Evolutionary conservation across 73 alveolate species (phyloP).

Genomic region (Paraurostyla sp.): DNA sequence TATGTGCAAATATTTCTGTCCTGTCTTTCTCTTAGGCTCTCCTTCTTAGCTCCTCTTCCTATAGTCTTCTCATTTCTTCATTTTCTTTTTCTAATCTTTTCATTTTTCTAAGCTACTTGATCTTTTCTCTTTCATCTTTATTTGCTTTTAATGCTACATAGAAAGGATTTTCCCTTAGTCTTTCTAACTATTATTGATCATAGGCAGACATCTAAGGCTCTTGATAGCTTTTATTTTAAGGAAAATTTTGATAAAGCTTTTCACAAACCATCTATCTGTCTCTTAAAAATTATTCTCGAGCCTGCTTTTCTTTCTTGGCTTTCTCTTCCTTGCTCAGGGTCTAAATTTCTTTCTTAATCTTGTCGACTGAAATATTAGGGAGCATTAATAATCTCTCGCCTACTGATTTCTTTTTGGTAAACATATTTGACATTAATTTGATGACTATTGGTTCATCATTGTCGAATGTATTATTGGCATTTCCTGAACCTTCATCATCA

Average conservation of each 20-base stretch:
- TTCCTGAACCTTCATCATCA: background rate
- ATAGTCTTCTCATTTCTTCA: background rate
- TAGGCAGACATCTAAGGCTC: too few species aligned
- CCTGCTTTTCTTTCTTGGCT: background rate
- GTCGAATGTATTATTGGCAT: conserved; percentile 10
- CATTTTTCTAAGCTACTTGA: background rate
- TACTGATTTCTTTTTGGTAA: conserved; percentile 55
- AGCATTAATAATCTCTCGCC: conserved; percentile 41
- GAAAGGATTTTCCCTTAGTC: conserved; percentile 37
- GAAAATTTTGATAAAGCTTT: background rate
- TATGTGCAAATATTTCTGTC: conserved; percentile 38
- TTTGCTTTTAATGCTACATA: conserved; percentile 28
- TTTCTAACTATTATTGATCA: background rate
- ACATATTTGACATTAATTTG: conserved; percentile 48
- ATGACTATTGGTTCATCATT: conserved; percentile 58
- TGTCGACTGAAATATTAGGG: conserved; percentile 40
- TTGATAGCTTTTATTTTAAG: background rate
- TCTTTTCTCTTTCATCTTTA: conserved; percentile 37
- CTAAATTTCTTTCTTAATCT: background rate
- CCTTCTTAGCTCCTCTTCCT: background rate
- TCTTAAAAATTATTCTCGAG: background rate
- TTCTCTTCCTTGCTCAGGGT: background rate
- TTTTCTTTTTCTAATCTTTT: background rate
- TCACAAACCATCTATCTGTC: conserved; percentile 24
- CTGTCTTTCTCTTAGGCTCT: conserved; percentile 19